Conservation (phyloP, 331 rosid genomes). For the Quercus phellos region DNA sequence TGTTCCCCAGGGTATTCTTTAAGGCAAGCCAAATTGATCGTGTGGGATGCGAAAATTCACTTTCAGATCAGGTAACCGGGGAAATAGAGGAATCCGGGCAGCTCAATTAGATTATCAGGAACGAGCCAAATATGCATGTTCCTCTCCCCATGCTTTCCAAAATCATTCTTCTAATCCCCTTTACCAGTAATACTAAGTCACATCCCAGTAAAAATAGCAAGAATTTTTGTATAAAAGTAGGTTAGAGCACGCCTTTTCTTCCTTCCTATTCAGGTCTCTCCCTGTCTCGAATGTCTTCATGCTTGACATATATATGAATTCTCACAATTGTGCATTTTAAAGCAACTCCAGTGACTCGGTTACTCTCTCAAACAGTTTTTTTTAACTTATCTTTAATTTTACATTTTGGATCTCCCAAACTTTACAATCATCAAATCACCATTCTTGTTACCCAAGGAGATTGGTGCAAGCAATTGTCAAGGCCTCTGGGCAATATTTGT, state of each 20-base stretch:
- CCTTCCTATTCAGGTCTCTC: neutral
- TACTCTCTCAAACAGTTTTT: neutral
- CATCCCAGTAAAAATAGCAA: neutral
- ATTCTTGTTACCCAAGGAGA: neutral
- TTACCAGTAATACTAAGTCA: neutral
- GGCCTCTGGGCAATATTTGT: neutral
- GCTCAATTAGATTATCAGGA: neutral
- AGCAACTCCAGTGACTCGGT: neutral
- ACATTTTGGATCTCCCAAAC: neutral
- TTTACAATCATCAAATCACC: neutral
- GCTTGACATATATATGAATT: neutral
- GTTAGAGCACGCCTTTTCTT: neutral
- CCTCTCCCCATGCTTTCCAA: neutral
- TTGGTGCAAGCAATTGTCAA: neutral
- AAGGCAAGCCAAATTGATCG: slow-evolving; percentile 1
- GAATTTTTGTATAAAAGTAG: neutral
- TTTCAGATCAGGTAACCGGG: neutral
- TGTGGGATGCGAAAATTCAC: neutral
- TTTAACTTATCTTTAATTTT: neutral
- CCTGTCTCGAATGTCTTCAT: neutral
- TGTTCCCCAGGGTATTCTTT: neutral
- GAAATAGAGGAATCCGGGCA: neutral
- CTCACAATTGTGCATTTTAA: neutral
- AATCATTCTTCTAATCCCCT: neutral
- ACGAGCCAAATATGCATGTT: neutral